Percentiles rank a stretch among this genome's conserved stretches.
phyloP scores from a whole-genome alignment of 805 yeast species.

The Lachancea sp. region DNA sequence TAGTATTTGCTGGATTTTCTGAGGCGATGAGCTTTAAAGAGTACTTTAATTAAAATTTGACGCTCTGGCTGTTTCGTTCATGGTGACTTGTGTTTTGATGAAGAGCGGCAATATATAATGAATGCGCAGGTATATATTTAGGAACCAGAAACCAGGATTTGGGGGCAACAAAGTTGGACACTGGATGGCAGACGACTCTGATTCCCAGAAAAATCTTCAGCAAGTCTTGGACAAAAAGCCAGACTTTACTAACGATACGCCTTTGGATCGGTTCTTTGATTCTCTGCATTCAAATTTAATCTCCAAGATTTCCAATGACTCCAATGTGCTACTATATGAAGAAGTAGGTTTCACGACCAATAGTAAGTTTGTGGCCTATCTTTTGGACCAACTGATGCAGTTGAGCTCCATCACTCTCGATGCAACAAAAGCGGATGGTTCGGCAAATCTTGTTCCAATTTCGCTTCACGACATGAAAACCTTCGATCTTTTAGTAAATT shows the following conservation, averaged over 20 bases:
- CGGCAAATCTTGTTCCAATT: slow-evolving; percentile 41
- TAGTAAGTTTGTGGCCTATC: slow-evolving; percentile 15
- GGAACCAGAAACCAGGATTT: too few relatives aligned
- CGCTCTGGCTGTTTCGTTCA: not conserved
- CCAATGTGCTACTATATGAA: slow-evolving; percentile 11
- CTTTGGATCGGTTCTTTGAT: slow-evolving; percentile 32
- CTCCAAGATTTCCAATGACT: slow-evolving; percentile 11
- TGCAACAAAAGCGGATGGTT: slow-evolving; percentile 14
- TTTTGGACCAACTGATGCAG: slow-evolving; percentile 14
- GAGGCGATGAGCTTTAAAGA: slow-evolving; percentile 2
- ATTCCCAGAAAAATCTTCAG: slow-evolving; percentile 2
- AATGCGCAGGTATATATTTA: too few relatives aligned
- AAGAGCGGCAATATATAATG: too few relatives aligned
- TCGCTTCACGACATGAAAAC: slow-evolving; percentile 82
- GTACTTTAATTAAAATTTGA: slow-evolving; percentile 1
- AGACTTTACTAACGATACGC: slow-evolving; percentile 27
- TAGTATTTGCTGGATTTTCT: not conserved
- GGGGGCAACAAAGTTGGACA: too few relatives aligned
- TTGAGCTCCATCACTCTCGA: slow-evolving; percentile 9
- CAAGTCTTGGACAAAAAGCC: slow-evolving; percentile 26
- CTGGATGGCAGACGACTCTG: not conserved
- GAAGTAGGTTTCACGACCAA: slow-evolving; percentile 14
- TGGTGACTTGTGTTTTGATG: not conserved
- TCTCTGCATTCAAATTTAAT: slow-evolving; percentile 16
- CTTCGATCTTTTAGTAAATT: slow-evolving; percentile 56